phyloP scores from a whole-genome alignment of 768 basidiomycete species.

The Leccinellum rugosiceps region DNA sequence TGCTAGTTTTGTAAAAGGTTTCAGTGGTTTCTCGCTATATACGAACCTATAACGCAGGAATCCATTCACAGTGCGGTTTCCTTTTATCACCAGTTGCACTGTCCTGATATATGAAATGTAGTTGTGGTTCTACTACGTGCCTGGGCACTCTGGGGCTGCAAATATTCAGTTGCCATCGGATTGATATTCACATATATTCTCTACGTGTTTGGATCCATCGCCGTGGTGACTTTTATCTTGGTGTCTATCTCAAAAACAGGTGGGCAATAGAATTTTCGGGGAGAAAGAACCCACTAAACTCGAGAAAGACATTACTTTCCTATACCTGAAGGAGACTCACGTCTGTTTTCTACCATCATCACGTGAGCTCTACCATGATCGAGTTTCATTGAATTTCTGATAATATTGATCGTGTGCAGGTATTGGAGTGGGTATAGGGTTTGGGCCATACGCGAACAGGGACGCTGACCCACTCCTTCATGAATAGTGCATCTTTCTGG shows the following conservation, averaged over 20 bases:
- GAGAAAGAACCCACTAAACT: not conserved
- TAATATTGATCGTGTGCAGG: not conserved
- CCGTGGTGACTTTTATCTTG: not conserved
- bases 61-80: constrained; percentile 10
- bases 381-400: not conserved
- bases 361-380: not conserved
- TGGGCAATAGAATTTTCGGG: not conserved
- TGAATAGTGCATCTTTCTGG: constrained; percentile 1
- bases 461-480: not conserved
- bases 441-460: too few species aligned
- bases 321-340: not conserved
- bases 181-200: constrained; percentile 9
- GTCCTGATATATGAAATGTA: not conserved
- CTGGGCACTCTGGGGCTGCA: constrained; percentile 19
- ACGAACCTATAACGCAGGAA: constrained; percentile 1
- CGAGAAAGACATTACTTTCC: not conserved
- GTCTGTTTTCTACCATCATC: not conserved
- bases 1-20: constrained; percentile 10
- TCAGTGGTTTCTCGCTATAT: not conserved
- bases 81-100: not conserved
- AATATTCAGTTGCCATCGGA: not conserved
- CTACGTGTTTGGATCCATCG: constrained; percentile 1
- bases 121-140: constrained; percentile 20
- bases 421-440: not conserved
- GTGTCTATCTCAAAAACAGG: not conserved